A percentile compares a stretch with the other conserved stretches of the same genome.
Conservation (phyloP, 768 basidiomycete species). For the Coprinopsis marcescibilis region DNA sequence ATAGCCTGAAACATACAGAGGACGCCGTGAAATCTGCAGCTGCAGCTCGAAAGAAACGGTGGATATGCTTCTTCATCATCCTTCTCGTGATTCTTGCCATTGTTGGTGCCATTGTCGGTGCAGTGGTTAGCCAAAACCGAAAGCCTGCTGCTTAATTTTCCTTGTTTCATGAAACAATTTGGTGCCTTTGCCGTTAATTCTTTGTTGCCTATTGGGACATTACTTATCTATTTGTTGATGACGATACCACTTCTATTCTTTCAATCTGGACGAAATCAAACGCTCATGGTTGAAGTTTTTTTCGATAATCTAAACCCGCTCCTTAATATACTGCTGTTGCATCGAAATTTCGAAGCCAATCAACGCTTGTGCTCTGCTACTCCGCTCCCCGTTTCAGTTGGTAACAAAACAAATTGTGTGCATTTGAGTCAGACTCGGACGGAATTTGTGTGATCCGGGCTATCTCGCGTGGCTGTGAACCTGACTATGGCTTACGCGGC, state of each 20-base stretch:
- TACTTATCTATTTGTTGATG: neutral
- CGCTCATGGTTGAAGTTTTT: neutral
- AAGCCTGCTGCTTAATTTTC: neutral
- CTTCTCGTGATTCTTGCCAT: conserved; percentile 59
- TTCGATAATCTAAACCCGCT: conserved; percentile 1
- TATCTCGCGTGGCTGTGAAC: conserved; percentile 8
- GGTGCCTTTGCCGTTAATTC: neutral
- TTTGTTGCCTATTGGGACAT: neutral
- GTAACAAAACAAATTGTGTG: no score
- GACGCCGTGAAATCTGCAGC: conserved; percentile 85
- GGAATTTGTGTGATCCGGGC: conserved; percentile 10
- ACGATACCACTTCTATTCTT: conserved; percentile 9
- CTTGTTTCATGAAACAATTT: conserved; percentile 7
- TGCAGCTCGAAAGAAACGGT: conserved; percentile 89
- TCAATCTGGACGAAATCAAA: neutral
- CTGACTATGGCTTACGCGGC: conserved; percentile 30
- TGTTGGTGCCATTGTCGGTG: conserved; percentile 55
- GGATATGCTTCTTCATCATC: conserved; percentile 87
- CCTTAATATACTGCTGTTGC: conserved; percentile 3
- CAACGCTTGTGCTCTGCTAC: neutral
- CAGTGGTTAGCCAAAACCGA: conserved; percentile 36
- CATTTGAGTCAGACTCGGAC: neutral
- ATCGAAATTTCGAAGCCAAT: neutral
- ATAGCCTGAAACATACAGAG: conserved; percentile 74
- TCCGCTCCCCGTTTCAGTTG: no score